Conservation (phyloP, 2,329 filamentous ascomycete species). For the Ophiostoma novo-ulmi region DNA sequence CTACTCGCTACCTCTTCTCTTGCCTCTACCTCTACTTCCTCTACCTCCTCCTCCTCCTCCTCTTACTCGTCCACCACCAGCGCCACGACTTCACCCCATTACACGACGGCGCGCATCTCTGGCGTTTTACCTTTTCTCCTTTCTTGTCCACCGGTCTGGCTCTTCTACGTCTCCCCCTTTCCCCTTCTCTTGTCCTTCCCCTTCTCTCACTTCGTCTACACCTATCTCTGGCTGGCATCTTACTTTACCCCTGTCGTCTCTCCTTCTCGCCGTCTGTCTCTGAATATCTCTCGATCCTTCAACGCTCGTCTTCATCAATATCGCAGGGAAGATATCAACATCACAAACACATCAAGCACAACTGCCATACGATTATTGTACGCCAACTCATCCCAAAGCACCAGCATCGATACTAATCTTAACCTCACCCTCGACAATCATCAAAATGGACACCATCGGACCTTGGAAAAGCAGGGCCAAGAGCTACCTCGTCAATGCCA, state of each 20-base stretch:
- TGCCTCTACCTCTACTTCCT: not conserved
- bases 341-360: not conserved
- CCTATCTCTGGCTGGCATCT: not conserved
- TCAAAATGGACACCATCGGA: conserved; percentile 38
- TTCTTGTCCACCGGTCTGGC: not conserved
- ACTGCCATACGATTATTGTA: not conserved
- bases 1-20: not conserved
- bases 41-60: not conserved
- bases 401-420: not conserved
- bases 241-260: not conserved
- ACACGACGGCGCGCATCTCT: not conserved
- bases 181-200: not conserved
- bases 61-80: not conserved
- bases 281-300: not conserved
- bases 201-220: not conserved
- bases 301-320: not conserved
- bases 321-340: not conserved
- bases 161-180: not conserved
- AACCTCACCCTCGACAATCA: not conserved
- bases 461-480: conserved; percentile 50
- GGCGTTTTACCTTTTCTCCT: not conserved
- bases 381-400: not conserved
- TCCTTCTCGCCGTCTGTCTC: not conserved
- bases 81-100: not conserved
- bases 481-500: conserved; percentile 47